Base-by-base conservation (phyloP, 257 asterid species). In the Plantago major region DNA sequence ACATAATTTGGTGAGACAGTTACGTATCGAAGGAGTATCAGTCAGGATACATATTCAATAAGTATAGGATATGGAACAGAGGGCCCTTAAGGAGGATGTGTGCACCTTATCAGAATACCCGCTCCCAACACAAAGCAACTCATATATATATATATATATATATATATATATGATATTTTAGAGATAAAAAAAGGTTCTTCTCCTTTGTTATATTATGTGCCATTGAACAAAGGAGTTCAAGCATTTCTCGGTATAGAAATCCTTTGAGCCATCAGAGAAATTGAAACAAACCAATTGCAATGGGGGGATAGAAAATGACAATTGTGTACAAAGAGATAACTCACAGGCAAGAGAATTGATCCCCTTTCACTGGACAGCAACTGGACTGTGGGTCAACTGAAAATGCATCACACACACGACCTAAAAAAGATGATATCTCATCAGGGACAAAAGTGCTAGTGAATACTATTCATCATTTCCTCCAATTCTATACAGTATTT, bases 321-420 rank as follows among this genome's bases (percentile, higher is more conserved):
- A 69, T 46, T 14, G 12, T 45, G 60, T 58, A 69, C 61, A 42
- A 64, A 60, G 67, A 78, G 81, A 73, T 42, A 71, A 87, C 95
- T 90, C 87, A 90, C 97, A 79, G 83, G 78, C 98, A 91, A 68
- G 98, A 79, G 70, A 77, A 91, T 58, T 77, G 84, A 42, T 88
- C 94, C 76, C 87, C 81, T 61, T 74, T 81, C 17, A 42, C 46
- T 5, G 84, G 84, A 73, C 96, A 91, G 73, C 98, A 91, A 12
- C 71, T 87, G 54, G 90, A 70, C 49, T 68, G 69, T 17, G 89
- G 92, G 63, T 91, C 88, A 53, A 86, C 63, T 40, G 92, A 79
- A 28, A 84, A 71, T 11, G 95, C 84, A 84, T 86, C 86, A 62
- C 97, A 91, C n/a, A 91, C 93, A 69, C 76, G 72, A 70, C 98